Base-by-base conservation (phyloP, 2,329 filamentous ascomycete genomes). In the Phyllosticta citrichinensis region DNA sequence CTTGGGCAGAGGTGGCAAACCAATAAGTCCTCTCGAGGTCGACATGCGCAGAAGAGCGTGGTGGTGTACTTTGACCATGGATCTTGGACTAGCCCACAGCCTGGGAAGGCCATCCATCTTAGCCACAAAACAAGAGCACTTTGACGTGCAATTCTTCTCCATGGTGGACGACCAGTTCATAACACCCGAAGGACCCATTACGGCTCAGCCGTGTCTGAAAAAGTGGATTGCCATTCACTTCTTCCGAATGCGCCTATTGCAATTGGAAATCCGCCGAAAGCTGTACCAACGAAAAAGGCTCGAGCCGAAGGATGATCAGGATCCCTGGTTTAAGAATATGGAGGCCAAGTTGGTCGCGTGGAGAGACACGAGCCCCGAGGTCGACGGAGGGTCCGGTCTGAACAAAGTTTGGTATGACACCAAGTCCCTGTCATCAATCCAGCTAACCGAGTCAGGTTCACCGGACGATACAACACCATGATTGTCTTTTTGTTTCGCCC, bases 181-280 rank as follows among this genome's bases (percentile, higher is more conserved):
- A 66, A 92, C 87, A 1, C 79, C 83, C 1, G 80, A 87, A 35
- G 92, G 91, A 2, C 87, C 97, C 61, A 77, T 85, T 22, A 81
- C 86, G 0, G 80, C 78, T 11, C 88, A 87, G 0, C 87, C 87
- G 5, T 90, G 89, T 47, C 81, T 92, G 66, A 90, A 89, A 70
- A 99, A 99, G 73, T 84, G 89, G 67, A 86, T 96, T 25, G 87
- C 91, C 2, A 91, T 97, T 63, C 93, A 99, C 71, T 94, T 96
- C 68, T 91, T 91, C 77, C 93, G 89, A 70, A 95, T 97, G 90
- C 83, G 91, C 60, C 75, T 95, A 62, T 78, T 92, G 12, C 92
- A 97, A 71, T 84, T 92, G 14, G 93, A 97, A 73, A 94, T 97
- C 52, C 83, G 91, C 62, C 84, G 91, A 62, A 87, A 86, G 6